A percentile compares a stretch with the other conserved stretches of the same genome.
Conservation (phyloP, 2,329 filamentous ascomycete genomes). For the Calonectria pseudoreteaudii region DNA sequence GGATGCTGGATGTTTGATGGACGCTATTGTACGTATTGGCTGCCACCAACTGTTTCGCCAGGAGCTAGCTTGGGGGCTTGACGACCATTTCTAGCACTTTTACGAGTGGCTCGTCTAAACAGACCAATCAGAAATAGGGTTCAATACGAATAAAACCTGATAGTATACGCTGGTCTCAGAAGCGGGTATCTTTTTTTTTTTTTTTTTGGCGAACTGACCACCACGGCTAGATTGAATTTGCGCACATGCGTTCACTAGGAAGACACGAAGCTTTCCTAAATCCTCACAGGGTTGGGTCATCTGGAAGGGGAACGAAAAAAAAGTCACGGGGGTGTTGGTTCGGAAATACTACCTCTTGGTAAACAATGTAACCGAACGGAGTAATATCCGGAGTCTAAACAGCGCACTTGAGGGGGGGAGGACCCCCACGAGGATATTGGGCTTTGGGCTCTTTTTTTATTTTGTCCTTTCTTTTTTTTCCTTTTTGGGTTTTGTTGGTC, state of each 20-base stretch:
- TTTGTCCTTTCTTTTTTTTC: not conserved
- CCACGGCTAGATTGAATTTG: not conserved
- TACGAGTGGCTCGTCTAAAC: not conserved
- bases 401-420: not conserved
- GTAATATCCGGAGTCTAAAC: conserved; percentile 5
- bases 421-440: not conserved
- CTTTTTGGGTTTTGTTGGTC: not conserved
- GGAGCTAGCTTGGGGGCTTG: not conserved
- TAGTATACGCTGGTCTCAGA: not conserved
- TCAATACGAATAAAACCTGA: conserved; percentile 4
- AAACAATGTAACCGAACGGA: not conserved
- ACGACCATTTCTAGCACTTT: not conserved
- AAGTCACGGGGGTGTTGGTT: not conserved
- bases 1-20: not conserved
- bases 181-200: not conserved
- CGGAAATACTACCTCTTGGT: conserved; percentile 1
- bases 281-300: not conserved
- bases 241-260: not conserved
- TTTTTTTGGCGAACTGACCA: not conserved
- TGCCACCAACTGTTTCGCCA: not conserved
- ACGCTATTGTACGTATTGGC: not conserved
- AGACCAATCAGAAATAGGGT: not conserved
- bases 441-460: not conserved
- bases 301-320: not conserved
- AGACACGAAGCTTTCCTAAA: not conserved